Evolutionary conservation across 352 stramenopile species (phyloP), one percentile per base, ranked within the genome.

Genomic region (Phytophthora uliginosa): DNA sequence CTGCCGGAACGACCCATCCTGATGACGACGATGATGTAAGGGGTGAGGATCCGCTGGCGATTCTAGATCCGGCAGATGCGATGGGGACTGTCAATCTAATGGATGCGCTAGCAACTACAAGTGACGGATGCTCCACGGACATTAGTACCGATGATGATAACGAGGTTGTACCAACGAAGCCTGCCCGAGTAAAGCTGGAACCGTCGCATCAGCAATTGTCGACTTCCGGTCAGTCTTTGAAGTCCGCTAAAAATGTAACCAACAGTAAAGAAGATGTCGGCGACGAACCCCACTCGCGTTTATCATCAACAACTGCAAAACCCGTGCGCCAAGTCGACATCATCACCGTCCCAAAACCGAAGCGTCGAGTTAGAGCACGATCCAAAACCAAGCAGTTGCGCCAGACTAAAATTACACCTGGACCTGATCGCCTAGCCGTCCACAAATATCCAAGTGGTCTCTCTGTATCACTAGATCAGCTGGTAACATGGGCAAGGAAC

Each of bases 371-470:
- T 7, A 66, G 50, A 31, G 7, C 51, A 18, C 18, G 55, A 33
- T 28, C 38, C 15, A 65, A 18, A 22, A 9, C 42, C 20, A 72
- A 59, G 7, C 65, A 71, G 51, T n/a, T 59, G 33, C 22, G 59
- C 4, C 59, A 69, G 34, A 56, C 40, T 3, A 70, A 70, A 10
- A n/a, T 63, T 17, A 40, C 28, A 17, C 2, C 38, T 18, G 40
- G 20, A 4, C 7, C n/a, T 24, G 8, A 56, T 26, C 62, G 62
- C 31, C 42, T 58, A 2, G 62, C 53, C 1, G 28, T 63, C 10
- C 38, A 67, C 51, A 63, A 63, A 31, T 73, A 65, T 18, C 59
- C 66, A 24, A 68, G 42, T 8, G 20, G 42, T 18, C 52, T 73
- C 2, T 56, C 31, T 12, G 66, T 73, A 2, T 15, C 1, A 7